These are phyloP conservation scores for Sclerotinia sclerotiorum DNA, from an alignment of 2,329 filamentous ascomycete species.

Conservation along the genomic window DNA sequence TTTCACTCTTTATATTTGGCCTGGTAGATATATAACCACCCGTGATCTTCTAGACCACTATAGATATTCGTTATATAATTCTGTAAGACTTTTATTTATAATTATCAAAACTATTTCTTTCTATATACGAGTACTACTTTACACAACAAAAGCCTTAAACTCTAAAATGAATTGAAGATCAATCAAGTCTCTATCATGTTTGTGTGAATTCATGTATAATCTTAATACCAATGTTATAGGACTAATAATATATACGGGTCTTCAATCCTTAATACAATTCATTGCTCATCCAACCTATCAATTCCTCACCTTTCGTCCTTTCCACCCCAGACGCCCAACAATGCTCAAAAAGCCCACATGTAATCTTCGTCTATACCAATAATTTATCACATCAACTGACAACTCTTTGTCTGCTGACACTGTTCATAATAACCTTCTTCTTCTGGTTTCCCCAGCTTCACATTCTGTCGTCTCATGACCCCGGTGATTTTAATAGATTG, in stretches of 20 bases:
- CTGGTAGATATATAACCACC: no score
- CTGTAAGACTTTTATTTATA: no score
- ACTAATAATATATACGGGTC: neutral
- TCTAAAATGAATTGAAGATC: no score
- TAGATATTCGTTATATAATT: no score
- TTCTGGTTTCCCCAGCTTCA: slow-evolving; percentile 52
- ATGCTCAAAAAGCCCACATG: neutral
- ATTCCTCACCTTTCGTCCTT: neutral
- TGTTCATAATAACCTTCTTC: slow-evolving; percentile 78
- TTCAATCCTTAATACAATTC: neutral
- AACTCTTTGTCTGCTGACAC: slow-evolving; percentile 50
- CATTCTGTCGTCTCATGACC: slow-evolving; percentile 63
- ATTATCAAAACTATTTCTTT: no score
- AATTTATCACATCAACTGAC: slow-evolving; percentile 48
- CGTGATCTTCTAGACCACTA: no score
- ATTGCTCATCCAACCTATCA: neutral
- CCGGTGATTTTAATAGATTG: slow-evolving; percentile 78
- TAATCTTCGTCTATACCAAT: neutral
- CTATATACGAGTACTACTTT: no score
- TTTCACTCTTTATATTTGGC: no score
- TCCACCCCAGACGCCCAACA: neutral
- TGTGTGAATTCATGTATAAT: neutral
- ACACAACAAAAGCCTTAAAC: no score
- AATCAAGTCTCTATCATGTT: neutral
- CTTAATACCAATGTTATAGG: neutral